Conservation (phyloP, 1,139 yeast genomes). For the Pichia norvegensis region DNA sequence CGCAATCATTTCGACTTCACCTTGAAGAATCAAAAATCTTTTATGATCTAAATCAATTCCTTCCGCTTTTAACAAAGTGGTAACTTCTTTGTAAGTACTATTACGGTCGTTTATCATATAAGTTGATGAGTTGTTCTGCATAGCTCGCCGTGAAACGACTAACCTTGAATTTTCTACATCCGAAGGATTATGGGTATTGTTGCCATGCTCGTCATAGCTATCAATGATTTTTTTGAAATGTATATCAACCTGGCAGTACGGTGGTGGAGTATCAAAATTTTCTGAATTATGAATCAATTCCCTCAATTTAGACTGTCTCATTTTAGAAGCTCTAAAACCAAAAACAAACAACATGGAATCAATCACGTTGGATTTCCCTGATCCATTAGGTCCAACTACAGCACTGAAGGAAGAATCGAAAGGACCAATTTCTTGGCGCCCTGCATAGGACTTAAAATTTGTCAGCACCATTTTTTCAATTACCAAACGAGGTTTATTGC, state of each 20-base stretch:
- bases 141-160: constrained; percentile 74
- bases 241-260: constrained; percentile 88
- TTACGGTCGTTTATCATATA: constrained; percentile 66
- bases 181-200: constrained; percentile 24
- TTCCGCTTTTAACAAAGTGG: constrained; percentile 61
- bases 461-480: constrained; percentile 66
- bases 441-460: constrained; percentile 94
- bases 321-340: constrained; percentile 92
- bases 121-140: constrained; percentile 65
- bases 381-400: constrained; percentile 98
- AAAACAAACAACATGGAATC: constrained; percentile 94
- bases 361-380: constrained; percentile 95
- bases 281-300: constrained; percentile 88
- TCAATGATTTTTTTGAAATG: constrained; percentile 77
- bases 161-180: constrained; percentile 51
- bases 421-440: constrained; percentile 90
- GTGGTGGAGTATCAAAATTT: constrained; percentile 34
- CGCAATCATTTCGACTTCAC: constrained; percentile 97
- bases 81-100: constrained; percentile 75
- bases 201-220: constrained; percentile 36
- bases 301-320: constrained; percentile 91
- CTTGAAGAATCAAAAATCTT: constrained; percentile 88
- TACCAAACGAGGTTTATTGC: constrained; percentile 45
- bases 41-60: constrained; percentile 96
- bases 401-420: constrained; percentile 92